Percentiles rank a stretch among this genome's conserved stretches.
phyloP scores from a whole-genome alignment of 2,329 filamentous ascomycete genomes.

The Berkeleyomyces basicola region DNA sequence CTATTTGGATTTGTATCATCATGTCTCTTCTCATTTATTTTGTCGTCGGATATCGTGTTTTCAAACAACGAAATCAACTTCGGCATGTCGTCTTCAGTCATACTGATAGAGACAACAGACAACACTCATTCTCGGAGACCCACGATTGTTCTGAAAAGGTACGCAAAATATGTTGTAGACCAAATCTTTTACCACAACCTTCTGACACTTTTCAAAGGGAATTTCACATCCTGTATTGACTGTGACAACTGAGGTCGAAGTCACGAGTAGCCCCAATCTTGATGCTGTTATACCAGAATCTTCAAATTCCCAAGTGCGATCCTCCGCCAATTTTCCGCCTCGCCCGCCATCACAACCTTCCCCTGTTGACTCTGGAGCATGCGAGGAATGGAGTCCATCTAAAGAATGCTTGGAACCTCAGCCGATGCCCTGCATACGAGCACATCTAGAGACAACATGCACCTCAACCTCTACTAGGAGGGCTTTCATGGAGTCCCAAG shows the following conservation, averaged over 20 bases:
- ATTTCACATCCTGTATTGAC: constrained; percentile 23
- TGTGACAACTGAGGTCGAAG: constrained; percentile 33
- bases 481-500: constrained; percentile 12
- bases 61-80: constrained; percentile 38
- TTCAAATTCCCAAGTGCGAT: not conserved
- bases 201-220: constrained; percentile 15
- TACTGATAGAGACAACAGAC: constrained; percentile 16
- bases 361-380: not conserved
- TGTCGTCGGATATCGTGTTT: constrained; percentile 42
- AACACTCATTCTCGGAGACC: constrained; percentile 16
- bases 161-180: not conserved
- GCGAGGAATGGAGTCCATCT: constrained; percentile 5
- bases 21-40: constrained; percentile 38
- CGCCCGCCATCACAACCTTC: not conserved
- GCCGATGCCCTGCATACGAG: constrained; percentile 3
- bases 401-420: constrained; percentile 9
- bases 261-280: constrained; percentile 5
- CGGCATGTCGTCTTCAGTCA: constrained; percentile 28
- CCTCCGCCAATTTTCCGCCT: not conserved
- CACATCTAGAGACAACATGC: constrained; percentile 18
- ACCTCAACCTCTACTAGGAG: constrained; percentile 15
- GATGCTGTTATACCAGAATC: constrained; percentile 1
- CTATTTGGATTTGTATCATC: constrained; percentile 43
- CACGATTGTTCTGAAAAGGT: constrained; percentile 23
- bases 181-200: not conserved